Percentiles rank a stretch among this genome's conserved stretches.
Conservation (phyloP, 2,329 filamentous ascomycete genomes). For the Albifimbria verrucaria region DNA sequence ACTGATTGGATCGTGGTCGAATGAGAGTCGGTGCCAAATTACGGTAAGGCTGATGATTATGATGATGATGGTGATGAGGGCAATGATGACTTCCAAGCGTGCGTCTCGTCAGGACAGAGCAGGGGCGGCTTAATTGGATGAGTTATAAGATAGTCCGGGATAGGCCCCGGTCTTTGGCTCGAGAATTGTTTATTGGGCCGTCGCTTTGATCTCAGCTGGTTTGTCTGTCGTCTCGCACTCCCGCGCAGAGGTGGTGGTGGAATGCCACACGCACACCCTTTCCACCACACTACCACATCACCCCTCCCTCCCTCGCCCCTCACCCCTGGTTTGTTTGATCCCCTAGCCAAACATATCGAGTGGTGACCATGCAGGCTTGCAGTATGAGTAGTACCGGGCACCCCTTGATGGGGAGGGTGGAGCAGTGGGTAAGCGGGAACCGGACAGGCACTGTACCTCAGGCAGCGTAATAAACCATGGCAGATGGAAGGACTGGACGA, state of each 20-base stretch:
- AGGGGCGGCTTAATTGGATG: no score
- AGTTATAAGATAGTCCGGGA: not conserved
- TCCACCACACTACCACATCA: not conserved
- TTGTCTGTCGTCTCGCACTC: no score
- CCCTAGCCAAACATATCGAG: not conserved
- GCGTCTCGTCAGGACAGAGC: no score
- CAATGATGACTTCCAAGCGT: no score
- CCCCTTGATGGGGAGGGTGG: not conserved
- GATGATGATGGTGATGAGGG: not conserved
- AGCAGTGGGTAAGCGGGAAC: not conserved
- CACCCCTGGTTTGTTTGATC: not conserved
- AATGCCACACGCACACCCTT: not conserved
- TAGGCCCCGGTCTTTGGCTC: no score
- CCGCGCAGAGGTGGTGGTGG: no score
- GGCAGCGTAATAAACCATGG: not conserved
- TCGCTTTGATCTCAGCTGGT: not conserved
- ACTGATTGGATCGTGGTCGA: no score
- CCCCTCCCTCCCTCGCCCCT: not conserved
- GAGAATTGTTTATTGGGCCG: not conserved
- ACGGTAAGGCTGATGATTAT: not conserved
- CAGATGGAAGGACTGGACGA: not conserved
- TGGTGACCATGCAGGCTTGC: not conserved
- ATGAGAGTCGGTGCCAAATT: no score
- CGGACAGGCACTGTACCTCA: not conserved
- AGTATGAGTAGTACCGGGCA: no score